phyloP scores from a whole-genome alignment of 2,329 filamentous ascomycete genomes.

The Penicillium hesseltinei region DNA sequence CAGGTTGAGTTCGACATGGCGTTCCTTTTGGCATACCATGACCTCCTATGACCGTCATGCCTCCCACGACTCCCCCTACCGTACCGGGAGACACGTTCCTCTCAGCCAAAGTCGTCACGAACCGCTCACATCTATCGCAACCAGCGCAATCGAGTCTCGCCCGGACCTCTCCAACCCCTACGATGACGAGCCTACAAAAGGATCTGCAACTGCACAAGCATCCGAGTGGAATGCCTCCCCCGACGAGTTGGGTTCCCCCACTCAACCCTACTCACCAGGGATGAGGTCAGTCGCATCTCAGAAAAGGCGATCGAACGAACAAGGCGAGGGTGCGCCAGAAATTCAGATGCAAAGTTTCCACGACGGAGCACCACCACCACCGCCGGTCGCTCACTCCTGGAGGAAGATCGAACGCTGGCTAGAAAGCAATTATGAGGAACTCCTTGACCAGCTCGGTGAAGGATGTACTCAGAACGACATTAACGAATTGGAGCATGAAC shows the following conservation, averaged over 20 bases:
- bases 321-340: conserved; percentile 71
- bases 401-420: conserved; percentile 89
- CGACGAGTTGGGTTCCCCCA: conserved; percentile 55
- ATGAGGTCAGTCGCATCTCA: conserved; percentile 75
- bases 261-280: conserved; percentile 82
- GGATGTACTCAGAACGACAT: conserved; percentile 91
- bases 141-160: conserved; percentile 80
- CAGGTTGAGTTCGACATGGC: conserved; percentile 70
- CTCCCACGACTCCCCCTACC: conserved; percentile 86
- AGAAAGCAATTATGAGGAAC: conserved; percentile 91
- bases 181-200: conserved; percentile 65
- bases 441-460: conserved; percentile 90
- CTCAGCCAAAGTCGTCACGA: conserved; percentile 78
- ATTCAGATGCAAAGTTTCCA: conserved; percentile 96
- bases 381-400: conserved; percentile 88
- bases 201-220: conserved; percentile 55
- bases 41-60: conserved; percentile 80
- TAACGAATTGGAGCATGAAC: conserved; percentile 92
- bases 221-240: conserved; percentile 62
- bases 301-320: conserved; percentile 58
- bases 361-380: conserved; percentile 85
- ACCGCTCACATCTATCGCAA: conserved; percentile 82
- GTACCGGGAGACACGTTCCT: conserved; percentile 84
- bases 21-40: conserved; percentile 94
- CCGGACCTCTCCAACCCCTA: conserved; percentile 78